Conservation (phyloP, 148 eudicot species). For the Dysphania ambrosioides region DNA sequence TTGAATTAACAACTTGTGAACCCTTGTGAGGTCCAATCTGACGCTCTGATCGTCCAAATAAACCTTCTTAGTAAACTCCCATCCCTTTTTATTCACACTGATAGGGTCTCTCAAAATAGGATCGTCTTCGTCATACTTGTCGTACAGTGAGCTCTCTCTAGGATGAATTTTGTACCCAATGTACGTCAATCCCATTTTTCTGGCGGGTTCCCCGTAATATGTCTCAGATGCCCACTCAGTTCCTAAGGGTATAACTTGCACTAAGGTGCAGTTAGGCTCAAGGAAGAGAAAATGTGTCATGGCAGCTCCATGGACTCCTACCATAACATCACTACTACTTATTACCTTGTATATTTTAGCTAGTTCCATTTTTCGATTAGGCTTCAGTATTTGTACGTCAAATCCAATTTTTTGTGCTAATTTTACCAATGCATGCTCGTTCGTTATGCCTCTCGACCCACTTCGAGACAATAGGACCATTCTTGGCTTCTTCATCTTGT, state of each 20-base stretch:
- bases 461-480: slow-evolving; percentile 58
- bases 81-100: slow-evolving; percentile 61
- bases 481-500: slow-evolving; percentile 43
- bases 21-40: slow-evolving; percentile 57
- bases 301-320: slow-evolving; percentile 95
- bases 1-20: slow-evolving; percentile 47
- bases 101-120: slow-evolving; percentile 56
- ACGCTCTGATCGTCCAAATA: slow-evolving; percentile 71
- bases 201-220: slow-evolving; percentile 74
- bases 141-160: slow-evolving; percentile 73
- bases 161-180: slow-evolving; percentile 58
- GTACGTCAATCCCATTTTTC: slow-evolving; percentile 63
- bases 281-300: slow-evolving; percentile 82
- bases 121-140: slow-evolving; percentile 52
- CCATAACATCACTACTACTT: slow-evolving; percentile 64
- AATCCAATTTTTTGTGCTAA: slow-evolving; percentile 70
- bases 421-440: slow-evolving; percentile 53
- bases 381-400: slow-evolving; percentile 45
- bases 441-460: slow-evolving; percentile 64
- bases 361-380: slow-evolving; percentile 50
- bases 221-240: slow-evolving; percentile 84
- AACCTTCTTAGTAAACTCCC: slow-evolving; percentile 77
- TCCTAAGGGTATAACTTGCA: slow-evolving; percentile 79
- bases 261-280: slow-evolving; percentile 48
- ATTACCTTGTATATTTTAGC: slow-evolving; percentile 51